Evolutionary conservation across 1,284 basidiomycete genomes (phyloP), one percentile per base, ranked within the genome.

Genomic region (Pascua guehoae): DNA sequence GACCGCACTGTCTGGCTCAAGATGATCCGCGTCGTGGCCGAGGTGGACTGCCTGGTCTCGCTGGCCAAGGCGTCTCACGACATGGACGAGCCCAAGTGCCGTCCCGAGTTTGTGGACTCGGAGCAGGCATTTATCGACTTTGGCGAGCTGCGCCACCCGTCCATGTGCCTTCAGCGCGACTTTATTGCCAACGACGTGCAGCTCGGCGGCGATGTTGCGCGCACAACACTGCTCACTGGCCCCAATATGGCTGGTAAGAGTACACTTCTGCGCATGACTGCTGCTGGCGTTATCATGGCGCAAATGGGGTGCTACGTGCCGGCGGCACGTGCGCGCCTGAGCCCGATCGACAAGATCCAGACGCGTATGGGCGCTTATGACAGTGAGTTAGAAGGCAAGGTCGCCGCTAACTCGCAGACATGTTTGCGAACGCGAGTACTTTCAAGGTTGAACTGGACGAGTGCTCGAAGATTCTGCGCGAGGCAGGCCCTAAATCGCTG

Each of bases 361-460:
- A 98, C 95, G 8, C 86, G 96, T 36, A 98, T 98, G 95, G 96
- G 96, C 16, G 96, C 96, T 2, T 94, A 95, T 72, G 93, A 97
- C 71, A 93, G 73, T 74, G 64, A 67, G 71, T 71, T 16, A 24
- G 37, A 16, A 5, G 12, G 17, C 18, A 40, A 32, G 24, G 24
- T 32, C 3, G 24, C 7, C 24, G 38, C 47, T 61, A 9, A 58
- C 56, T 32, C 0, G 7, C 41, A 75, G 73, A 93, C 69, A 95
- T 97, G 88, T 96, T 96, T 73, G 88, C 91, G 2, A 89, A 89
- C 65, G 85, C 92, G 0, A 93, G 91, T 76, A 95, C 92, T 0
- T 97, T 96, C 84, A 93, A 95, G 74, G 93, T 97, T 16, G 94
- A 97, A 72, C 81, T 97, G 53, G 93, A 96, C 72, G 94, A 97